Conservation (phyloP, 805 yeast genomes). For the Suhomyces tanzawaensis region DNA sequence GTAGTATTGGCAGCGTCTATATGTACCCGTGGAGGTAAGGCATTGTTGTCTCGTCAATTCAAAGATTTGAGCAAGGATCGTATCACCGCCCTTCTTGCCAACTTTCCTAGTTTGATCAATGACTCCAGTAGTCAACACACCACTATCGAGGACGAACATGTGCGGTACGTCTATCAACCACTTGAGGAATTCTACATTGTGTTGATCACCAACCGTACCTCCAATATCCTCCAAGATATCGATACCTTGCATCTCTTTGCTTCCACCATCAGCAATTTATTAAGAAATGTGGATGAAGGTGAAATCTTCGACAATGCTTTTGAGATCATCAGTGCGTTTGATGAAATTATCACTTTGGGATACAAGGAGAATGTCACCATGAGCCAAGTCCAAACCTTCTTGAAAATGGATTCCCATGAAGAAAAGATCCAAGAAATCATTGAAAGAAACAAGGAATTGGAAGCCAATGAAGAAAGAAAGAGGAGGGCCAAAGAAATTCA, state of each 20-base stretch:
- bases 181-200: slow-evolving; percentile 91
- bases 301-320: slow-evolving; percentile 84
- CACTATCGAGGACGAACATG: slow-evolving; percentile 87
- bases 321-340: slow-evolving; percentile 87
- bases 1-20: slow-evolving; percentile 91
- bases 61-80: slow-evolving; percentile 79
- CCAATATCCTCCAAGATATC: slow-evolving; percentile 91
- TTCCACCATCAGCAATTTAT: slow-evolving; percentile 72
- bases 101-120: slow-evolving; percentile 76
- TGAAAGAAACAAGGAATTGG: slow-evolving; percentile 93
- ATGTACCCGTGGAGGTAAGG: slow-evolving; percentile 90
- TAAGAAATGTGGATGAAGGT: slow-evolving; percentile 71
- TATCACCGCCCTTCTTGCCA: slow-evolving; percentile 79
- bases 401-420: slow-evolving; percentile 98
- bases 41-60: slow-evolving; percentile 89
- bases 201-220: slow-evolving; percentile 82
- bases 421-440: slow-evolving; percentile 98
- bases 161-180: slow-evolving; percentile 93
- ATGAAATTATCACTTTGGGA: slow-evolving; percentile 88
- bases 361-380: slow-evolving; percentile 82
- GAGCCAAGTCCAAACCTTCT: slow-evolving; percentile 79
- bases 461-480: slow-evolving; percentile 95
- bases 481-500: slow-evolving; percentile 90
- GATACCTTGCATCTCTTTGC: slow-evolving; percentile 85
- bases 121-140: slow-evolving; percentile 80